Conservation (phyloP, 1,284 basidiomycete species). For the Trichosporon inkin region DNA sequence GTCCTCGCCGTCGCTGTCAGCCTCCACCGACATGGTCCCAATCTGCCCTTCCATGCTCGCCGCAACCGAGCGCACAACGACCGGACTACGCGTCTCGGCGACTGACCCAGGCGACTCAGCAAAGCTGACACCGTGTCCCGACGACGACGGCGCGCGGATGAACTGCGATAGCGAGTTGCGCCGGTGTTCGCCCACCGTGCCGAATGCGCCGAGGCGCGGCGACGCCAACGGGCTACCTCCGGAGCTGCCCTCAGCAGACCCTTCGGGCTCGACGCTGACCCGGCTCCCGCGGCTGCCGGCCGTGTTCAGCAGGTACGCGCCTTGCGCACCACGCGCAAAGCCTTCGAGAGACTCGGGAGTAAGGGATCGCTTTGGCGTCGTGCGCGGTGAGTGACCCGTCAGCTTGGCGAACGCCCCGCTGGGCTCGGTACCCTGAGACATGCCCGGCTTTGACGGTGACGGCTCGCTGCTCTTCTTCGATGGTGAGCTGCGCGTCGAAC, state of each 20-base stretch:
- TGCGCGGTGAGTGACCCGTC: neutral
- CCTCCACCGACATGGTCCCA: neutral
- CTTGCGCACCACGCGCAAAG: neutral
- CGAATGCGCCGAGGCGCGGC: neutral
- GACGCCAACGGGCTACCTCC: neutral
- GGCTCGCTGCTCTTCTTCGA: neutral
- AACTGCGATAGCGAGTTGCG: neutral
- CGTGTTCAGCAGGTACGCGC: neutral
- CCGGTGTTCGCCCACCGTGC: conserved; percentile 1
- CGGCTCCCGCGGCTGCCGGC: neutral
- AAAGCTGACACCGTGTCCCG: neutral
- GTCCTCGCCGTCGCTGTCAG: neutral
- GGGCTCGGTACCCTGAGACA: too few relatives aligned
- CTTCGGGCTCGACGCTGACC: neutral
- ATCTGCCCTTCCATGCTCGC: conserved; percentile 3
- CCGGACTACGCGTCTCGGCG: neutral
- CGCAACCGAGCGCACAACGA: neutral
- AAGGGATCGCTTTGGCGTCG: neutral
- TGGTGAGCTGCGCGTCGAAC: neutral
- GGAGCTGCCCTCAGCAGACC: neutral
- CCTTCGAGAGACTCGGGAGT: neutral
- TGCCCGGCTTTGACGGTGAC: neutral
- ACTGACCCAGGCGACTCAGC: neutral
- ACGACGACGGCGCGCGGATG: neutral
- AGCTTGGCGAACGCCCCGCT: neutral